Base-by-base conservation (phyloP, 2,329 filamentous ascomycete species). In the Cephalotrichum gorgonifer region DNA sequence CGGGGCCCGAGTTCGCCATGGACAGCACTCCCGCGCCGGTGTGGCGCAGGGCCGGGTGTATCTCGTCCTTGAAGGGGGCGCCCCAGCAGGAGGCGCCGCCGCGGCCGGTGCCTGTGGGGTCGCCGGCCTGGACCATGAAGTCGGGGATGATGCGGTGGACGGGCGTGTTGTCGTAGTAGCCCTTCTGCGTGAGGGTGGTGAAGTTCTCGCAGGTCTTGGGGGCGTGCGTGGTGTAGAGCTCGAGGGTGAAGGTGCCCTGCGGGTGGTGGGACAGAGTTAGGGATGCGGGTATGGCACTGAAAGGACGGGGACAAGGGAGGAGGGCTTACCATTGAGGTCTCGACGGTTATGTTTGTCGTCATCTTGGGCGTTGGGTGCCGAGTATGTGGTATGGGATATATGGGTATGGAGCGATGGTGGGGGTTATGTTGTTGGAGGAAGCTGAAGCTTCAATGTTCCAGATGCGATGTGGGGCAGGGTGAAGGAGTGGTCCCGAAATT, bases 51-150 rank as follows among this genome's bases (percentile, higher is more conserved):
- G 72, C 71, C 2, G 81, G 68, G 43, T 77, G 72, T 58, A 97
- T 91, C 74, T 98, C 93, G 69, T 98, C 93, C 53, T 85, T 88
- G 64, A 97, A 97, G 63, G 88, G 91, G 46, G 89, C 86, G 60
- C 91, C 93, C 67, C 88, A 97, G 70, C 96, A 95, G 53, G 84
- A 90, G 51, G 75, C 75, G 51, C 93, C 93, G 58, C 93, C 93
- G 51, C 89, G 82, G 47, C 93, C 93, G 1, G 89, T 96, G 52
- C 90, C 91, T 0, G 91, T 95, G 1, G 91, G 91, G 65, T 98
- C 93, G 51, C 91, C 90, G 53, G 85, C 87, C 71, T 97, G 91
- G 51, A 95, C 76, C 91, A 98, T 97, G 74, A 98, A 98, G 68
- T 88, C 81, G 47, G 88, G 83, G 61, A 98, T 97, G 58, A 97